These are phyloP conservation scores for Saposhnikovia divaricata DNA, from an alignment of 129 eudicot genomes.

Conservation along the genomic window DNA sequence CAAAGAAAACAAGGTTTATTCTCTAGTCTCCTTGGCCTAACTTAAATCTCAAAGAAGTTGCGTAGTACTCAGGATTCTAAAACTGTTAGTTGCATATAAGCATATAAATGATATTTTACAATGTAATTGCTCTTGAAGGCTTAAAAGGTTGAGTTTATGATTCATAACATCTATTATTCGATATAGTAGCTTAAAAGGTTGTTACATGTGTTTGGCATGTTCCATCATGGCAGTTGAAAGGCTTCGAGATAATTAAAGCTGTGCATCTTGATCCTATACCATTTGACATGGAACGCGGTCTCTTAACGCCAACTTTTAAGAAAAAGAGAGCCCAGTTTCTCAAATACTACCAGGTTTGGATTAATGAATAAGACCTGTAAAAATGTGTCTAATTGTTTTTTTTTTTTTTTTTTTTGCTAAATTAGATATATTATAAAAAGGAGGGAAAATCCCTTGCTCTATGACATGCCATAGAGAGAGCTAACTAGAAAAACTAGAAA, in stretches of 20 bases:
- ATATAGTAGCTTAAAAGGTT: not conserved
- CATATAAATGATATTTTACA: not conserved
- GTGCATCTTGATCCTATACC: slow-evolving; percentile 70
- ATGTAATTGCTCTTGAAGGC: too few relatives aligned
- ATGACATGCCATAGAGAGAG: too few relatives aligned
- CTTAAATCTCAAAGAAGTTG: not conserved
- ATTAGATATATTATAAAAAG: too few relatives aligned
- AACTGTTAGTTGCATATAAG: not conserved
- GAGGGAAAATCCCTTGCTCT: too few relatives aligned
- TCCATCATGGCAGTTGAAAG: slow-evolving; percentile 53
- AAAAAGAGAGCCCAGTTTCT: slow-evolving; percentile 64
- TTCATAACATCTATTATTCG: not conserved
- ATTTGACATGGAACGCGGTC: slow-evolving; percentile 88
- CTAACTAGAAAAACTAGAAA: too few relatives aligned
- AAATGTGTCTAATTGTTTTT: not conserved
- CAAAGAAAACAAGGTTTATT: slow-evolving; percentile 74
- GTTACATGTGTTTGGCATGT: not conserved
- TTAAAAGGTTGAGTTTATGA: not conserved
- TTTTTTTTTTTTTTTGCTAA: too few relatives aligned
- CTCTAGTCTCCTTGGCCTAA: not conserved
- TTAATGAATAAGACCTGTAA: not conserved
- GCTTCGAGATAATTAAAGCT: slow-evolving; percentile 76
- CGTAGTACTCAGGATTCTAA: not conserved
- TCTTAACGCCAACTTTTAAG: slow-evolving; percentile 85
- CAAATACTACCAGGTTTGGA: slow-evolving; percentile 73